Conservation (phyloP, 768 basidiomycete species). For the Neoboletus magnificus region DNA sequence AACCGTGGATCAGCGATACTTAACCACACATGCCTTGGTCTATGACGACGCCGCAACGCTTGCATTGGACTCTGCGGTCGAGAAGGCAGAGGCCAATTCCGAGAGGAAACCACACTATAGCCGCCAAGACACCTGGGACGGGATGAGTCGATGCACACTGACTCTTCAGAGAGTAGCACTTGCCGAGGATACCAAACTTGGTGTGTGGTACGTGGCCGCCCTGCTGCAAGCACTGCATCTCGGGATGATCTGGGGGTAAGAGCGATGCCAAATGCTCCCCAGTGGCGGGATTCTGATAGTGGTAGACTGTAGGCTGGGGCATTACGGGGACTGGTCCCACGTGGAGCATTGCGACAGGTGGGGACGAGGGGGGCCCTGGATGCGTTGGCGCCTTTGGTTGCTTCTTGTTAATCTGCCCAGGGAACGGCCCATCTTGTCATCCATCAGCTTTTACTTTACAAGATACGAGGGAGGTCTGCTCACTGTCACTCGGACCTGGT, state of each 20-base stretch:
- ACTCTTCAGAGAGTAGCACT: conserved; percentile 20
- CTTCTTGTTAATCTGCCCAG: conserved; percentile 10
- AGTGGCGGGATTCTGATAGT: conserved; percentile 64
- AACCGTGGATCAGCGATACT: not conserved
- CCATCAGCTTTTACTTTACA: not conserved
- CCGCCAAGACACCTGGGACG: conserved; percentile 66
- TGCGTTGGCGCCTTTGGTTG: conserved; percentile 9
- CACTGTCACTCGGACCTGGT: conserved; percentile 26
- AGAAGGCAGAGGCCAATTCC: conserved; percentile 77
- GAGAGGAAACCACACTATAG: conserved; percentile 83
- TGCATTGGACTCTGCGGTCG: conserved; percentile 67
- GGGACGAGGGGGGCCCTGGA: not conserved
- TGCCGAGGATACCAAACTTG: conserved; percentile 69
- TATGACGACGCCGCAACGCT: conserved; percentile 41
- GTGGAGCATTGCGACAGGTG: conserved; percentile 21
- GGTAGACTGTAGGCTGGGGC: conserved; percentile 53
- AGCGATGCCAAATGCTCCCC: conserved; percentile 57
- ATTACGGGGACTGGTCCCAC: conserved; percentile 33
- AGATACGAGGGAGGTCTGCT: conserved; percentile 6
- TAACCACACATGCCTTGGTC: conserved; percentile 37
- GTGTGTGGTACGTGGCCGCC: conserved; percentile 65
- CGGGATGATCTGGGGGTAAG: conserved; percentile 73
- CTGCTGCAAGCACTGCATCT: conserved; percentile 81
- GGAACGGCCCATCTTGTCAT: conserved; percentile 8
- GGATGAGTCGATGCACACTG: not conserved